Base-by-base conservation (phyloP, 306 rosid species). In the Malus sylvestris region DNA sequence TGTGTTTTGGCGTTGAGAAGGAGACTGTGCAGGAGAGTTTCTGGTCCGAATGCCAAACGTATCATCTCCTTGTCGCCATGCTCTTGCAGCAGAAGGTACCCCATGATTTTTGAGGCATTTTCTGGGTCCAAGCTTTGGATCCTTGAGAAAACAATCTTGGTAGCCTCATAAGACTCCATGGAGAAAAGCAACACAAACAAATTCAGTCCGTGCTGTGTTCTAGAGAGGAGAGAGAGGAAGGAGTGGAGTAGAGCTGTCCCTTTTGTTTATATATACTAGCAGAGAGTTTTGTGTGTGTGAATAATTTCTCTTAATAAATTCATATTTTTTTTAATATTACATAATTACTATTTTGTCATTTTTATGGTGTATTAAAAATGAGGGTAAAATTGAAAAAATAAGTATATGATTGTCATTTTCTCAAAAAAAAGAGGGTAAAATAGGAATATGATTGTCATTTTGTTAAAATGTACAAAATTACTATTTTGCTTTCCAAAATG, bases 61-160 rank as follows among this genome's bases (percentile, higher is more conserved):
- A 91, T 76, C 65, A 94, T 74, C 57, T 94, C 98, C 77, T 83
- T 85, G 33, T 94, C 93, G 4, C 93, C 88, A 2, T 90, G 88
- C 81, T 83, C 90, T 69, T 87, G 86, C 71, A 94, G 87, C 42
- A 94, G 82, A 53, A 94, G 88, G 63, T 64, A 89, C 49, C 98
- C 98, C 98, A 94, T 90, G 82, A 94, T 94, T 85, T 90, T 94
- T 0, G 96, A 85, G 9, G 98, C 97, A 80, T 87, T 84, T 25
- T 94, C 98, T 7, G 97, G 96, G 30, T 94, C 98, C 63, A 91
- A 65, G 68, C 60, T 80, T 64, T 90, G 93, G 75, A 94, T 85
- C 76, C 88, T 91, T 1, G 96, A 63, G 20, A 88, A 87, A 6
- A 94, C 94, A 52, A 87, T 79, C 80, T 78, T 86, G 3, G 95